Conservation (phyloP, 345 rosid genomes). For the Bruguiera gymnorhiza region DNA sequence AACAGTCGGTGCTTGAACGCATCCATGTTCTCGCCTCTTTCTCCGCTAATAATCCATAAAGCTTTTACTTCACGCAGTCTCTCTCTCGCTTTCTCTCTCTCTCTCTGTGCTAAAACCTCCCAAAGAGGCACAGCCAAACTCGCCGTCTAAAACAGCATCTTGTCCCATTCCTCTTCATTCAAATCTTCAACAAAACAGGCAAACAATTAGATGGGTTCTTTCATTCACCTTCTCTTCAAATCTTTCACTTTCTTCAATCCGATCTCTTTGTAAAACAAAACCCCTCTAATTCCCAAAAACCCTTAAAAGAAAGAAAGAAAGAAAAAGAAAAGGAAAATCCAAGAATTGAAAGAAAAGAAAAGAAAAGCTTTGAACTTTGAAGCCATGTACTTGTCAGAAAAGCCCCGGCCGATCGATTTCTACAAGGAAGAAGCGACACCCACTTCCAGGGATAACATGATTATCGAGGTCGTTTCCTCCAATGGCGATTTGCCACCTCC, state of each 20-base stretch:
- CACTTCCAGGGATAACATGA: slow-evolving; percentile 59
- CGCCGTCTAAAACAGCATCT: not conserved
- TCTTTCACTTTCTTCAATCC: slow-evolving; percentile 11
- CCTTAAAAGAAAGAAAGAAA: not conserved
- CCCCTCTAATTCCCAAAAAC: not conserved
- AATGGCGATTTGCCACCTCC: slow-evolving; percentile 59
- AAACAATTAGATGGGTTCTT: slow-evolving; percentile 1
- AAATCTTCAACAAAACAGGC: too few relatives aligned
- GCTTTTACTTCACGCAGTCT: slow-evolving; percentile 36
- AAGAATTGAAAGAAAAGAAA: too few relatives aligned
- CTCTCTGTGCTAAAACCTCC: not conserved
- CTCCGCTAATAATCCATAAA: slow-evolving; percentile 21
- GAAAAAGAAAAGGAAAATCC: not conserved
- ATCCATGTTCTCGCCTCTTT: slow-evolving; percentile 1
- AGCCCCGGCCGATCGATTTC: slow-evolving; percentile 68
- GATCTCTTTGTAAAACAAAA: not conserved
- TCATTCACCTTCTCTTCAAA: slow-evolving; percentile 7
- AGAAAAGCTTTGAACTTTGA: not conserved
- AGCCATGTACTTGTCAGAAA: slow-evolving; percentile 77
- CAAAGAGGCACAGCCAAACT: not conserved
- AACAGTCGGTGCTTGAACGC: not conserved
- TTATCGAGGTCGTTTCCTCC: slow-evolving; percentile 63
- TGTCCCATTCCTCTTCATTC: not conserved
- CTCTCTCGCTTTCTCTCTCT: not conserved
- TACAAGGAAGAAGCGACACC: slow-evolving; percentile 59